phyloP scores from a whole-genome alignment of 148 eudicot species.

The Camellia sinensis region DNA sequence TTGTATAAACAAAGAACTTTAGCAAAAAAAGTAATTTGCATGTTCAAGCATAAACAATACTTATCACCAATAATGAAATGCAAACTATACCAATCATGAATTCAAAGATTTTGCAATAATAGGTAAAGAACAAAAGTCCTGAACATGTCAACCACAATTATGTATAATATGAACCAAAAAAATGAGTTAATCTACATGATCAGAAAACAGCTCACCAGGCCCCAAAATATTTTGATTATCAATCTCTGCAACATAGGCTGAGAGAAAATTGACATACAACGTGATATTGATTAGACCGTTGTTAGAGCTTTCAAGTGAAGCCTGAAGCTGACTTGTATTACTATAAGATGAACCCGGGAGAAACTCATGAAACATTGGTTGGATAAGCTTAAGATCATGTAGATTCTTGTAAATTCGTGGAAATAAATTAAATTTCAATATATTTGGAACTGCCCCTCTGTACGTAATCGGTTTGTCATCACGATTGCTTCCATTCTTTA shows the following conservation, averaged over 20 bases:
- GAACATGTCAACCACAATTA: not conserved
- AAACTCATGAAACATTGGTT: conserved; percentile 88
- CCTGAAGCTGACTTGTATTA: conserved; percentile 57
- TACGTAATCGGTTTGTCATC: conserved; percentile 51
- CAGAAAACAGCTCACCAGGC: conserved; percentile 59
- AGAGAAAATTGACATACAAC: conserved; percentile 62
- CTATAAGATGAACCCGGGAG: conserved; percentile 73
- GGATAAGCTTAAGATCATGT: conserved; percentile 74
- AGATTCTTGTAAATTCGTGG: conserved; percentile 68
- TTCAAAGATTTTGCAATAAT: not conserved
- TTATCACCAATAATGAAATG: not conserved
- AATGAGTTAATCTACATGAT: not conserved
- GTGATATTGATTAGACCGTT: conserved; percentile 76
- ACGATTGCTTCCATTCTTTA: conserved; percentile 55
- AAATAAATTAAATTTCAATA: conserved; percentile 86
- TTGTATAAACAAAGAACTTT: not conserved
- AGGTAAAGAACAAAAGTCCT: not conserved
- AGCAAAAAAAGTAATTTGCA: not conserved
- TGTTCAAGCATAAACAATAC: not conserved
- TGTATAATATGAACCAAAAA: not conserved
- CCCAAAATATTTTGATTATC: conserved; percentile 67
- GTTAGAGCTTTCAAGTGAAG: conserved; percentile 59
- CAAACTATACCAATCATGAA: not conserved
- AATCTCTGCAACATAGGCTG: conserved; percentile 73
- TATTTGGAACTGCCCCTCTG: conserved; percentile 66